A percentile compares a stretch with the other conserved stretches of the same genome.
Conservation (phyloP, 306 rosid species). For the Canavalia gladiata region DNA sequence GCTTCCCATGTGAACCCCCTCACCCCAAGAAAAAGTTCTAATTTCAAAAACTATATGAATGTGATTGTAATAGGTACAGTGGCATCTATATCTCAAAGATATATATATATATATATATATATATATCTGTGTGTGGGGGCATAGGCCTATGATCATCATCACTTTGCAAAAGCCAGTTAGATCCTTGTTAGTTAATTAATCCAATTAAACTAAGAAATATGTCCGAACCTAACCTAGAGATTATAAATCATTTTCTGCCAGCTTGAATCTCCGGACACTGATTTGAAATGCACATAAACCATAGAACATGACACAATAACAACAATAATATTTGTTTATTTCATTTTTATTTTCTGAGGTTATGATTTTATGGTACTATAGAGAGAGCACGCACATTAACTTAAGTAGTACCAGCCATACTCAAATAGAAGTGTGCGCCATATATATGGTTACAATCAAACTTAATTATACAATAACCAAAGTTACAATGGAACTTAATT, state of each 20-base stretch:
- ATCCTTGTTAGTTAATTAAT: background rate
- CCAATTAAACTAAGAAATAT: background rate
- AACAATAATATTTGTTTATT: background rate
- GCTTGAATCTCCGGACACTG: background rate
- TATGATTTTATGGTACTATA: background rate
- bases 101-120: no score
- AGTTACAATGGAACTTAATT: no score
- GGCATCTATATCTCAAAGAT: background rate
- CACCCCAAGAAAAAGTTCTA: background rate
- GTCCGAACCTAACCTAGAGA: no score
- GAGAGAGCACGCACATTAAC: no score
- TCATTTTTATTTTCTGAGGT: background rate
- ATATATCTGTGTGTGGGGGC: background rate
- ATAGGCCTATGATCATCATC: conserved; percentile 9
- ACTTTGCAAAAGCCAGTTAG: background rate
- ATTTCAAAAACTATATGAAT: background rate
- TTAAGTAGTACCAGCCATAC: no score
- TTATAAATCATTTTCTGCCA: background rate
- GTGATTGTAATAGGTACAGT: conserved; percentile 28
- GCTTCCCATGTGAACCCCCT: conserved; percentile 40
- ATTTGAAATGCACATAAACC: conserved; percentile 28
- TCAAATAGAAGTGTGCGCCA: no score
- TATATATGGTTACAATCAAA: no score
- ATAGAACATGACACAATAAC: background rate
- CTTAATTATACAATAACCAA: no score